These are phyloP conservation scores for Gentiana straminea DNA, from an alignment of 257 asterid genomes.

Conservation along the genomic window DNA sequence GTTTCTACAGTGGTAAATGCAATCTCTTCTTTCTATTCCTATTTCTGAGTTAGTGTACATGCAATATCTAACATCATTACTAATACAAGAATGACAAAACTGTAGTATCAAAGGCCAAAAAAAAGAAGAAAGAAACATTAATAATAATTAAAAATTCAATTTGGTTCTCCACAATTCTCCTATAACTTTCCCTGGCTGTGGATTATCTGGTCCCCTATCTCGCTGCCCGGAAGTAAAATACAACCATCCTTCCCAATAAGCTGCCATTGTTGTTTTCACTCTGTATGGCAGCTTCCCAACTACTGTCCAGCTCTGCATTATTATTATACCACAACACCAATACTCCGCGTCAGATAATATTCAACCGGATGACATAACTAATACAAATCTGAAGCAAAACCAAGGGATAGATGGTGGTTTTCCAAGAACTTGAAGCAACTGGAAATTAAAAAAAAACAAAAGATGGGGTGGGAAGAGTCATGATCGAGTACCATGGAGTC, in stretches of 20 bases:
- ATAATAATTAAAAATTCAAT: slow-evolving; percentile 17
- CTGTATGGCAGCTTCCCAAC: slow-evolving; percentile 64
- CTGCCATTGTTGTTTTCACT: slow-evolving; percentile 46
- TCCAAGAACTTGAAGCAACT: neutral
- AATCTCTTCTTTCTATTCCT: too few species aligned
- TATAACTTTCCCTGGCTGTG: slow-evolving; percentile 55
- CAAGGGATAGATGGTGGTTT: neutral
- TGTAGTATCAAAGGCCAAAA: too few species aligned
- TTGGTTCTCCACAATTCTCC: slow-evolving; percentile 78
- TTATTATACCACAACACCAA: too few species aligned
- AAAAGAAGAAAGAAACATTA: neutral
- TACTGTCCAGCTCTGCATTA: slow-evolving; percentile 52
- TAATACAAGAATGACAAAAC: too few species aligned
- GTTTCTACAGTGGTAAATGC: too few species aligned
- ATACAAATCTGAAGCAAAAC: neutral
- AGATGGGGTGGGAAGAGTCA: neutral
- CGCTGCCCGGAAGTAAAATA: slow-evolving; percentile 83
- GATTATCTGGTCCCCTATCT: slow-evolving; percentile 71
- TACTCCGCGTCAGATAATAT: too few species aligned
- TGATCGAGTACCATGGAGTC: slow-evolving; percentile 34
- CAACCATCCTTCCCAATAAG: slow-evolving; percentile 56
- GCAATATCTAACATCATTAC: too few species aligned
- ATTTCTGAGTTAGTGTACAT: too few species aligned
- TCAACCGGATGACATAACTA: neutral
- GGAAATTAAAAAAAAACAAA: neutral